Evolutionary conservation across 164 flowering plant species (phyloP), one percentile per base, ranked within the genome.

Genomic region (grape (Vitis vinifera)): DNA sequence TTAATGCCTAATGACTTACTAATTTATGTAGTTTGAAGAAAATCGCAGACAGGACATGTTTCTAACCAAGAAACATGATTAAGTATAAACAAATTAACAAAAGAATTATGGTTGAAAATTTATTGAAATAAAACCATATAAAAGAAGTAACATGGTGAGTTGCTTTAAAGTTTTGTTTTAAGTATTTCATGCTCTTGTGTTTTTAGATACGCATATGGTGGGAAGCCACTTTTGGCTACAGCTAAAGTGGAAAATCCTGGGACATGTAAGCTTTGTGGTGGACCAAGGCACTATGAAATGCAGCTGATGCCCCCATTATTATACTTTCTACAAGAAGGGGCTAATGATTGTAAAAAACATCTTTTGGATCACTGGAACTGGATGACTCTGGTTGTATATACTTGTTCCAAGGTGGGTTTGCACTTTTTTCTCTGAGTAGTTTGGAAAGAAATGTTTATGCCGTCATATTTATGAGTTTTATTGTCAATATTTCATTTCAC

Each of bases 271-370:
- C 74, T 71, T n/a, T 96, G 99, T 78, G 92, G 97, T 71, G 90
- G 74, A 49, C 55, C 84, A 52, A 82, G 91, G 77, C 87, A 79
- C 50, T 96, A 76, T 70, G 98, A 96, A 60, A 77, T 96, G 94
- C 99, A 96, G 85, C 76, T 96, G 65, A 96, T 96, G 98, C 89
- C 98, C 9, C 91, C 91, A 4, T 55, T 93, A 27, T 68, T 92
- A 68, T 92, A 84, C 78, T 96, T 89, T 81, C 84, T 96, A 60
- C 89, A 73, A 23, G 88, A 93, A 77, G 88, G 76, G 10, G 76
- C 84, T 65, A 78, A 77, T 55, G 83, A 75, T 71, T 19, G 59
- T 58, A 81, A 74, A 12, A 81, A 74, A 59, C 67, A 63, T 61
- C 69, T 71, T 3, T 14, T 83, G 11, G 88, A 86, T 30, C 80